Evolutionary conservation across 768 basidiomycete species (phyloP).

Genomic region (Rossbeevera mucosa): DNA sequence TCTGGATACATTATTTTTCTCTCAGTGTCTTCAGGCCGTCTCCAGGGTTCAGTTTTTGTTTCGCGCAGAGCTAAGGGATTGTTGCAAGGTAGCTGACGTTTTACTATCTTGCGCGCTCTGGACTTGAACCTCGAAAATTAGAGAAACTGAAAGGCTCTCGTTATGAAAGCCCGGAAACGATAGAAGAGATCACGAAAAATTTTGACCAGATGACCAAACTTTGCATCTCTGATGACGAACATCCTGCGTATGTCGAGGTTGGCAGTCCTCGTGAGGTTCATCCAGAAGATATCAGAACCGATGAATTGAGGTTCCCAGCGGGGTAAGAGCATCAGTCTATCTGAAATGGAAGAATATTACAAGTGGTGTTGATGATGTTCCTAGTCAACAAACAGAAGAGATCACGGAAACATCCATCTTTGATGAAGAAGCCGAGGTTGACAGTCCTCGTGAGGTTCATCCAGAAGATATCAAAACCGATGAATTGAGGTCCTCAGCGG

Average conservation of each 20-base stretch:
- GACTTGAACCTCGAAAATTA: constrained; percentile 3
- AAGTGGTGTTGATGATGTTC: no score
- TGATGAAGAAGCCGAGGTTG: constrained; percentile 31
- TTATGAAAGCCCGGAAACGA: constrained; percentile 26
- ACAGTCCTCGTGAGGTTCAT: constrained; percentile 33
- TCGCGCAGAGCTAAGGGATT: constrained; percentile 27
- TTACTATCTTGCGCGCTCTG: not conserved
- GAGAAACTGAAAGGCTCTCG: constrained; percentile 25
- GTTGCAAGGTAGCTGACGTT: constrained; percentile 27
- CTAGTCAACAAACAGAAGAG: no score
- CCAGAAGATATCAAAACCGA: constrained; percentile 29
- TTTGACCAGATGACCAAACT: constrained; percentile 38
- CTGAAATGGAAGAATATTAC: no score
- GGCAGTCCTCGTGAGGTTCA: constrained; percentile 35
- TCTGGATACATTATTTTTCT: not conserved
- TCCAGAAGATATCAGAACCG: constrained; percentile 26
- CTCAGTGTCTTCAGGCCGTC: constrained; percentile 24
- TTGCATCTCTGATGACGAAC: constrained; percentile 32
- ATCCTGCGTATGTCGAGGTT: constrained; percentile 36
- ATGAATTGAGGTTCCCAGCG: constrained; percentile 32
- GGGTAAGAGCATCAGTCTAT: constrained; percentile 23
- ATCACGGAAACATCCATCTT: constrained; percentile 35
- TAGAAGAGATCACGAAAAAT: constrained; percentile 27
- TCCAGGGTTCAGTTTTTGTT: constrained; percentile 38
- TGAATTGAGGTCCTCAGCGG: constrained; percentile 31